These are phyloP conservation scores for Sclerotinia glacialis DNA, from an alignment of 2,329 filamentous ascomycete genomes.

Conservation along the genomic window DNA sequence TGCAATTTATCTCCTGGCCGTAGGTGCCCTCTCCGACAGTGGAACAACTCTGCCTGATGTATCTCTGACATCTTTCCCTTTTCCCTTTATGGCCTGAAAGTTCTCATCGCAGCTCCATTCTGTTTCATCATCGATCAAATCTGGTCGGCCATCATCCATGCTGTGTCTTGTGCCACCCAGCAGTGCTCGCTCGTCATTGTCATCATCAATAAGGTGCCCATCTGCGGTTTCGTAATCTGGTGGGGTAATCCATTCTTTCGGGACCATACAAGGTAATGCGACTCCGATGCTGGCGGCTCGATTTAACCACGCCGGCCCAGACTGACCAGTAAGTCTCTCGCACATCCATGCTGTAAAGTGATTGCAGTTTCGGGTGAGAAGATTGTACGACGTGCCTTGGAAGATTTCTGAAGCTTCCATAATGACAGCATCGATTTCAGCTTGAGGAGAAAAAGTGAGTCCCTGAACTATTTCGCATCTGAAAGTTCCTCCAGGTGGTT, in stretches of 20 bases:
- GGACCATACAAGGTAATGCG: constrained; percentile 77
- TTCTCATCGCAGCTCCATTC: constrained; percentile 49
- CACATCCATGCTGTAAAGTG: constrained; percentile 81
- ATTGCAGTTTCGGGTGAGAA: constrained; percentile 83
- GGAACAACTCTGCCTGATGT: constrained; percentile 52
- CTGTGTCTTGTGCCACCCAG: constrained; percentile 43
- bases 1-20: constrained; percentile 27
- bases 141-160: constrained; percentile 29
- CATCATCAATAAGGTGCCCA: constrained; percentile 60
- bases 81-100: constrained; percentile 41
- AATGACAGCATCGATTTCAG: constrained; percentile 70
- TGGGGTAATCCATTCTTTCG: constrained; percentile 75
- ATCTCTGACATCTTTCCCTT: constrained; percentile 45
- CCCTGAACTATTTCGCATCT: constrained; percentile 73
- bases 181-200: constrained; percentile 57
- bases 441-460: constrained; percentile 66
- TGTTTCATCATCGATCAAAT: constrained; percentile 37
- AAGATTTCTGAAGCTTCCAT: constrained; percentile 68
- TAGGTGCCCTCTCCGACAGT: constrained; percentile 52
- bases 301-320: constrained; percentile 75
- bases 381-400: constrained; percentile 72
- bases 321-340: constrained; percentile 65
- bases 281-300: constrained; percentile 80
- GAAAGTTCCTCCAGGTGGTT: constrained; percentile 77
- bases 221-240: constrained; percentile 73